These are phyloP conservation scores for Avena sativa DNA, from an alignment of 176 grass and related monocot species.

Conservation along the genomic window DNA sequence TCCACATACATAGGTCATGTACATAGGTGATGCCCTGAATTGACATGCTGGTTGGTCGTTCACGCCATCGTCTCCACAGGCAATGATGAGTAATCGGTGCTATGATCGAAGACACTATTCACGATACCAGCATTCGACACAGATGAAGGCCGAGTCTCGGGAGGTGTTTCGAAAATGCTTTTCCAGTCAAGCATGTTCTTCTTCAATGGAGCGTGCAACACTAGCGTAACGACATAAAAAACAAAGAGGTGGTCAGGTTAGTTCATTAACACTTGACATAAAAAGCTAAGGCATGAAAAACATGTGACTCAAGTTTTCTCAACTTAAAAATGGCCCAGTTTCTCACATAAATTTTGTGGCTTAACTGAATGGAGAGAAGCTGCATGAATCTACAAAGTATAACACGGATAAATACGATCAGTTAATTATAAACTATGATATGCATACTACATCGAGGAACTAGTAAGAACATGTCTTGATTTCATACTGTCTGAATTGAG, in stretches of 20 bases:
- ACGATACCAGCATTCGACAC: background rate
- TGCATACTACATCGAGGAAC: slow-evolving; percentile 6
- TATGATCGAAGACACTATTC: too few species aligned
- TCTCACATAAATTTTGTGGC: background rate
- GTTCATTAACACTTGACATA: background rate
- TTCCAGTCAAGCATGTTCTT: background rate
- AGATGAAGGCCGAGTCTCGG: background rate
- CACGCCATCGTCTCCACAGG: background rate
- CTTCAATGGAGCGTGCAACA: background rate
- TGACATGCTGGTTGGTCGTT: background rate
- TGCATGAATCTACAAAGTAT: background rate
- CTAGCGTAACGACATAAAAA: background rate
- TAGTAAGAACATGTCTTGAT: background rate
- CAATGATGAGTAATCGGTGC: background rate
- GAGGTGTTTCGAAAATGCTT: background rate
- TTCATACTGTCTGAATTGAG: background rate
- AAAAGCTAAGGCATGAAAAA: background rate
- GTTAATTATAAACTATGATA: slow-evolving; percentile 2
- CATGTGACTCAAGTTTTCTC: background rate
- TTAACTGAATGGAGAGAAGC: background rate
- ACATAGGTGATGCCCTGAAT: background rate
- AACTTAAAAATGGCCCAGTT: background rate
- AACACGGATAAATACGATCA: background rate
- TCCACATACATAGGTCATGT: too few species aligned
- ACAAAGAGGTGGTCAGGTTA: background rate